These are phyloP conservation scores for Lunasporangiospora selenospora DNA, from an alignment of 192 early-diverging fungal species.

Conservation along the genomic window DNA sequence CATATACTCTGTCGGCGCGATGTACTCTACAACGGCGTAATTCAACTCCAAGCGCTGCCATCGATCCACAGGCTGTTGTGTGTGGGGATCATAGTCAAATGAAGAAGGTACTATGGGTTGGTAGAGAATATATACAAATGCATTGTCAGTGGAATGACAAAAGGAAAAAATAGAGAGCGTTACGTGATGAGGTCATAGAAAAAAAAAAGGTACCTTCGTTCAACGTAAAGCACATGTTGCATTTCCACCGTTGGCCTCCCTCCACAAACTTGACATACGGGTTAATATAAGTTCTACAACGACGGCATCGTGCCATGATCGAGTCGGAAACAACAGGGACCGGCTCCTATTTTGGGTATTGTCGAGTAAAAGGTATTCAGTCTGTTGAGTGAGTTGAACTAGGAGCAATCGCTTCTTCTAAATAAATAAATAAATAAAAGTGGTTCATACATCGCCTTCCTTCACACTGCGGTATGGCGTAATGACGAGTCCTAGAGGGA, in stretches of 20 bases:
- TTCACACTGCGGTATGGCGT: constrained; percentile 78
- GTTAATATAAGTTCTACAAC: constrained; percentile 93
- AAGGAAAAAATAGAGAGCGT: neutral
- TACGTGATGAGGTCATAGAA: too few species aligned
- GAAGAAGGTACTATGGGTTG: constrained; percentile 58
- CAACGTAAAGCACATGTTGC: constrained; percentile 86
- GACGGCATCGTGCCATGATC: constrained; percentile 86
- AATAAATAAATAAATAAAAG: neutral
- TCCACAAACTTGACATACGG: constrained; percentile 93
- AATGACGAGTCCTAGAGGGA: constrained; percentile 85
- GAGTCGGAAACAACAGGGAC: constrained; percentile 83
- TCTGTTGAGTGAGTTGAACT: constrained; percentile 1
- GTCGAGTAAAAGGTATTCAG: constrained; percentile 4
- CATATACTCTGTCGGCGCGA: constrained; percentile 96
- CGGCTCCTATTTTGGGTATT: constrained; percentile 53
- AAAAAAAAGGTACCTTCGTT: constrained; percentile 95
- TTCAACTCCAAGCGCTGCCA: constrained; percentile 86
- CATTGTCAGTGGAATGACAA: neutral
- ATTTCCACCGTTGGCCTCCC: constrained; percentile 91
- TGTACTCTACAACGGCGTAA: constrained; percentile 84
- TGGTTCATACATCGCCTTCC: constrained; percentile 65
- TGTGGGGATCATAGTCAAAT: constrained; percentile 75
- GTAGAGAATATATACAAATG: neutral
- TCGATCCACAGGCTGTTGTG: constrained; percentile 74
- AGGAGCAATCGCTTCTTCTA: neutral